Conservation (phyloP, 768 basidiomycete genomes). For the Royoungia palumana region DNA sequence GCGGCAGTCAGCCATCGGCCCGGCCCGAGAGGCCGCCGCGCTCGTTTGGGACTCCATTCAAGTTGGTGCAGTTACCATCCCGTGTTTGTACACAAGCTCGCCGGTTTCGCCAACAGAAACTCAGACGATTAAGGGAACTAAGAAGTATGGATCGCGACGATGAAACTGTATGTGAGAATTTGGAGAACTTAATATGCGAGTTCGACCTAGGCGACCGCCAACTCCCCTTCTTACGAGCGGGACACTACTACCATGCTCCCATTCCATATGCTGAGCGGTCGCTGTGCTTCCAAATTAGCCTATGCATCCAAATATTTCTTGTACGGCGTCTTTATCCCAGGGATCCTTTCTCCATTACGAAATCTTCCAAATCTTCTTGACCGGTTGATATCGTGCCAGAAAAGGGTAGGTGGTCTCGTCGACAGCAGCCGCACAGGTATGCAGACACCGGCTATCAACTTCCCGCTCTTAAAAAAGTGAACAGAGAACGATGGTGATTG, state of each 20-base stretch:
- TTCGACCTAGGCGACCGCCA: too few species aligned
- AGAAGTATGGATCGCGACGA: too few species aligned
- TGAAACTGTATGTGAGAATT: too few species aligned
- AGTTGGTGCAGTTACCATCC: too few species aligned
- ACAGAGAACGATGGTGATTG: not conserved
- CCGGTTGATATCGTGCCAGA: not conserved
- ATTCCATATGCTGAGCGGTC: not conserved
- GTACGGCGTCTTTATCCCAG: not conserved
- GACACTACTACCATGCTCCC: slow-evolving; percentile 6
- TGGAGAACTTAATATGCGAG: too few species aligned
- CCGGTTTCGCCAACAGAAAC: too few species aligned
- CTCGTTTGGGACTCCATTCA: too few species aligned
- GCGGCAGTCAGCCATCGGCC: too few species aligned
- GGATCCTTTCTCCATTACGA: not conserved
- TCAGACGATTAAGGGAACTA: too few species aligned
- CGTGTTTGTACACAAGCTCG: too few species aligned
- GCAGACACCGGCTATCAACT: slow-evolving; percentile 2
- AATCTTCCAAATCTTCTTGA: not conserved
- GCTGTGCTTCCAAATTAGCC: slow-evolving; percentile 1
- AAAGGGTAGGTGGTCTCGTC: slow-evolving; percentile 4
- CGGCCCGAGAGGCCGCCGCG: too few species aligned
- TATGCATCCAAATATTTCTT: not conserved
- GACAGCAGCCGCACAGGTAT: slow-evolving; percentile 1
- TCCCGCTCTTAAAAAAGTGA: not conserved
- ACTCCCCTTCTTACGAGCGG: too few species aligned